Evolutionary conservation across 2,329 filamentous ascomycete genomes (phyloP).

Genomic region (Fusarium devonianum): DNA sequence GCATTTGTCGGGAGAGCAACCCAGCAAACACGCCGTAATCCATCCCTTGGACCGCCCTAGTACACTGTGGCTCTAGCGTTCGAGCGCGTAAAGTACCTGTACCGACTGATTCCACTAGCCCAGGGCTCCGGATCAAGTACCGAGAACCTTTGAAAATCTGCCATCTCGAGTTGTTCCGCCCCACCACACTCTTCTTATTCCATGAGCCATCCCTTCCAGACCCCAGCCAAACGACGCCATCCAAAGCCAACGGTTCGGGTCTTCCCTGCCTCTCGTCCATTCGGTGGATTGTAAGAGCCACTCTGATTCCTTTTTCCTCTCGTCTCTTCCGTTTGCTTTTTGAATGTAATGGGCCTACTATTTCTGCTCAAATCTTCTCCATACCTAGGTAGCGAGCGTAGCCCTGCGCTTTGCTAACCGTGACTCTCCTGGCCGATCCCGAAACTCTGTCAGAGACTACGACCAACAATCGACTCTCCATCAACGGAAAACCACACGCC

Average conservation of each 20-base stretch:
- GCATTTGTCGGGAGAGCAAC: conserved; percentile 20
- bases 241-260: not conserved
- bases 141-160: conserved; percentile 5
- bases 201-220: not conserved
- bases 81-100: conserved; percentile 8
- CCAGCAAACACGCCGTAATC: conserved; percentile 16
- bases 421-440: too few species aligned
- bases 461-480: too few species aligned
- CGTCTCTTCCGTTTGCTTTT: conserved; percentile 7
- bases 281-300: not conserved
- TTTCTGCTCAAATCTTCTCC: too few species aligned
- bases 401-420: conserved; percentile 9
- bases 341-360: too few species aligned
- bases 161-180: conserved; percentile 13
- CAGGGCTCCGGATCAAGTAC: not conserved
- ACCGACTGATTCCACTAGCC: not conserved
- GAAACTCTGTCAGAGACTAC: too few species aligned
- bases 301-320: conserved; percentile 1
- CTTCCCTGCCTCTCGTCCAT: conserved; percentile 14
- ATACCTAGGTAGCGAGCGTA: too few species aligned
- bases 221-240: not conserved
- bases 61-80: not conserved
- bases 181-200: conserved; percentile 29
- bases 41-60: conserved; percentile 21
- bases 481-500: too few species aligned